A percentile compares a stretch with the other conserved stretches of the same genome.
phyloP scores from a whole-genome alignment of 768 basidiomycete species.

The Rubroboletus satanas region DNA sequence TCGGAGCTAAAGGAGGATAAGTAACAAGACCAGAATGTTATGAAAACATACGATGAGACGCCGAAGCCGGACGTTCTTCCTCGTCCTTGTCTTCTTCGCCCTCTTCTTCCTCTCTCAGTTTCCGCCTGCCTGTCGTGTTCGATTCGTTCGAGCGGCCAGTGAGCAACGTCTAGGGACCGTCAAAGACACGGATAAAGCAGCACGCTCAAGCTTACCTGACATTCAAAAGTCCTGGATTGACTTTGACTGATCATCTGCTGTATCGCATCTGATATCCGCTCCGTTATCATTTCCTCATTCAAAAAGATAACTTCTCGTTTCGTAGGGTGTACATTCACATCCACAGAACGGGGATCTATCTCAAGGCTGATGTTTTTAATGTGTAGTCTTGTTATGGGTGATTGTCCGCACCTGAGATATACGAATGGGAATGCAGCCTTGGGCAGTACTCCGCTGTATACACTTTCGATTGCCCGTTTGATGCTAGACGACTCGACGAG shows the following conservation, averaged over 20 bases:
- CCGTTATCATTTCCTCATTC: constrained; percentile 83
- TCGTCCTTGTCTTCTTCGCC: constrained; percentile 32
- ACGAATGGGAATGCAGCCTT: constrained; percentile 89
- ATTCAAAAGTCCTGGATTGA: constrained; percentile 67
- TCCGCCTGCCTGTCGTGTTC: constrained; percentile 18
- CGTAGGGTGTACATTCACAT: constrained; percentile 97
- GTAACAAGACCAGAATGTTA: background rate
- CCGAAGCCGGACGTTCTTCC: constrained; percentile 24
- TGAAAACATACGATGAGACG: constrained; percentile 24
- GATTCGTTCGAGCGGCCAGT: constrained; percentile 47
- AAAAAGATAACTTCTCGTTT: constrained; percentile 96
- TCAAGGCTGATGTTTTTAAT: constrained; percentile 50
- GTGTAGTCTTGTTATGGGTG: background rate
- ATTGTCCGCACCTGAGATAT: constrained; percentile 74
- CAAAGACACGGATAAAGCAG: background rate
- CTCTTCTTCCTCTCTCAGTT: constrained; percentile 40
- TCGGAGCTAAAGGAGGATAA: constrained; percentile 34
- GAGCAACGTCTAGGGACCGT: constrained; percentile 48
- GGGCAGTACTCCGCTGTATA: constrained; percentile 80
- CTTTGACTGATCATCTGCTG: constrained; percentile 63
- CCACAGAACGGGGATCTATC: constrained; percentile 83
- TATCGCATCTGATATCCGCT: constrained; percentile 68
- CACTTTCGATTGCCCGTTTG: constrained; percentile 80
- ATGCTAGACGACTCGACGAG: constrained; percentile 86
- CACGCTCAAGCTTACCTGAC: constrained; percentile 46